A percentile compares a stretch with the other conserved stretches of the same genome.
Evolutionary conservation across 2,329 filamentous ascomycete genomes (phyloP).

Genomic region (Exophiala dermatitidis): DNA sequence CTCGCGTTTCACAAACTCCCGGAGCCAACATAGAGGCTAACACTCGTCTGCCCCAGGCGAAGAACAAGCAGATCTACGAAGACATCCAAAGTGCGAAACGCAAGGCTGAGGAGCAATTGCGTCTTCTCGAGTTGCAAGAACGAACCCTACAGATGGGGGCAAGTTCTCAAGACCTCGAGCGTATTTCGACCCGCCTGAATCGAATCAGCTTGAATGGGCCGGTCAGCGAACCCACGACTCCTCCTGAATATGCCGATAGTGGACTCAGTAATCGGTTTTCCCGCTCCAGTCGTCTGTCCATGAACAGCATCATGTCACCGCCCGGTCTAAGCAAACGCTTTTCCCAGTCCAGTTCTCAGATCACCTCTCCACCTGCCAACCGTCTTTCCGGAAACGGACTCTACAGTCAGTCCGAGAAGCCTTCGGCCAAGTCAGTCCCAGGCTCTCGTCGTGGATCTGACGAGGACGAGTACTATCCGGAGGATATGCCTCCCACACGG

Average conservation of each 20-base stretch:
- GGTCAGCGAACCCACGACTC: constrained; percentile 91
- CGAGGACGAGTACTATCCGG: constrained; percentile 73
- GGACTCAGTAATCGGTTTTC: constrained; percentile 75
- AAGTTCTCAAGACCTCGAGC: constrained; percentile 67
- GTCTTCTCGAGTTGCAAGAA: constrained; percentile 59
- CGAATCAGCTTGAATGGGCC: constrained; percentile 50
- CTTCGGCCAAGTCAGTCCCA: constrained; percentile 79
- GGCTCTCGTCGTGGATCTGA: constrained; percentile 83
- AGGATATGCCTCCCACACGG: constrained; percentile 54
- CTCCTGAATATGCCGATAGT: constrained; percentile 81
- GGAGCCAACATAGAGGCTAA: constrained; percentile 42
- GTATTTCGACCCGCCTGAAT: constrained; percentile 60
- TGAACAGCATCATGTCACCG: constrained; percentile 76
- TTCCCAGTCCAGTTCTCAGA: constrained; percentile 67
- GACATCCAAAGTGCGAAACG: constrained; percentile 80
- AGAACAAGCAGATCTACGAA: constrained; percentile 89
- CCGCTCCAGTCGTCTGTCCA: constrained; percentile 79
- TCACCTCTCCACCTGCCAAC: constrained; percentile 67
- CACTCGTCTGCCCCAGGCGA: constrained; percentile 55
- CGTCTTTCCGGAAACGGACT: constrained; percentile 46
- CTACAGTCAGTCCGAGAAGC: constrained; percentile 40
- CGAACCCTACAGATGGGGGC: constrained; percentile 64
- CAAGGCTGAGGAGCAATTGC: constrained; percentile 87
- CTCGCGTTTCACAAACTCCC: not conserved
- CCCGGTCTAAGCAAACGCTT: constrained; percentile 67